phyloP scores from a whole-genome alignment of 2,329 filamentous ascomycete genomes.

The Aspergillus sclerotialis region DNA sequence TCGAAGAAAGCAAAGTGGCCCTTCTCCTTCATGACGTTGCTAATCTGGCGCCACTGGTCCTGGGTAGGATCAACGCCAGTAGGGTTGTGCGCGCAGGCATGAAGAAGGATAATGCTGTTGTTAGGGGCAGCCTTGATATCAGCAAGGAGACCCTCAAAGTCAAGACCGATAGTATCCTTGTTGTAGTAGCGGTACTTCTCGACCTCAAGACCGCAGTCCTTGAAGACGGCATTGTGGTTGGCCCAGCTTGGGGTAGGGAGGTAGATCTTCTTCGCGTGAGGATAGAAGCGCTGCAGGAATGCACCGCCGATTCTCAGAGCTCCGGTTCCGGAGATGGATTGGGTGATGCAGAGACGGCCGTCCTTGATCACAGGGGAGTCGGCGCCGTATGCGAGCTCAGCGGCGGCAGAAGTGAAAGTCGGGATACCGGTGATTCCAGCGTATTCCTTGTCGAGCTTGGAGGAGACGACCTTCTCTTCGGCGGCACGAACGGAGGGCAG shows the following conservation, averaged over 20 bases:
- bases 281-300: constrained; percentile 88
- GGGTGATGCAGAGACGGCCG: constrained; percentile 79
- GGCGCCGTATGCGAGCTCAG: constrained; percentile 80
- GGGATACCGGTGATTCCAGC: constrained; percentile 94
- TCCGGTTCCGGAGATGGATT: constrained; percentile 96
- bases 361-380: constrained; percentile 68
- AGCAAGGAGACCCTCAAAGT: constrained; percentile 87
- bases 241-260: constrained; percentile 95
- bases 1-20: constrained; percentile 96
- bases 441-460: constrained; percentile 90
- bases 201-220: constrained; percentile 82
- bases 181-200: constrained; percentile 98
- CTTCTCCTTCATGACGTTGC: constrained; percentile 74
- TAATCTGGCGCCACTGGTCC: constrained; percentile 90
- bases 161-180: constrained; percentile 95
- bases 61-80: constrained; percentile 90
- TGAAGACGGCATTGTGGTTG: constrained; percentile 96
- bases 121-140: constrained; percentile 85
- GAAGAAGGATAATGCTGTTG: constrained; percentile 84
- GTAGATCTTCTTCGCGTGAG: constrained; percentile 89
- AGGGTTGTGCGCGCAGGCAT: constrained; percentile 97
- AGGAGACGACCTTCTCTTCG: constrained; percentile 75
- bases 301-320: constrained; percentile 90
- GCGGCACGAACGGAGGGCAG: constrained; percentile 86
- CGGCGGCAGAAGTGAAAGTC: constrained; percentile 87